Percentiles rank a stretch among this genome's conserved stretches.
Conservation (phyloP, 169 alveolate genomes). For the Cryptosporidium ryanae region DNA sequence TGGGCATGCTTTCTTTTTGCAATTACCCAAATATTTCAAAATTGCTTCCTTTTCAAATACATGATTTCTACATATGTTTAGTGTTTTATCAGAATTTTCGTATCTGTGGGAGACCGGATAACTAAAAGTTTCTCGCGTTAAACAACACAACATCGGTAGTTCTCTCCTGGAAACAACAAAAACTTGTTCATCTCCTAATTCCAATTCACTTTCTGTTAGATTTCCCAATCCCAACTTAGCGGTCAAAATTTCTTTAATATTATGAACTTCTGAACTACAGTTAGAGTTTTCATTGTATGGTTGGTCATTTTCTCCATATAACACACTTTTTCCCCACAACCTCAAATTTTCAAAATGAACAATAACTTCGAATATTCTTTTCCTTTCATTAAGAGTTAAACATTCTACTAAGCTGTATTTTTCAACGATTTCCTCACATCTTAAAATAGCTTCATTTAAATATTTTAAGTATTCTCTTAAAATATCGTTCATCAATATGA, state of each 20-base stretch:
- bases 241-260: slow-evolving; percentile 5
- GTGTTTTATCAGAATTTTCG: slow-evolving; percentile 1
- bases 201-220: neutral
- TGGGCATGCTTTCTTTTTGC: slow-evolving; percentile 59
- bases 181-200: slow-evolving; percentile 11
- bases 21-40: slow-evolving; percentile 41
- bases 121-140: slow-evolving; percentile 41
- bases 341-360: slow-evolving; percentile 24
- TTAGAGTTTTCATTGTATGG: neutral
- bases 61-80: slow-evolving; percentile 50
- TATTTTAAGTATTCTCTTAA: slow-evolving; percentile 14
- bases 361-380: slow-evolving; percentile 8
- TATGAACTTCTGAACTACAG: neutral
- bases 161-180: slow-evolving; percentile 31
- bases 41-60: slow-evolving; percentile 57
- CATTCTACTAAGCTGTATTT: neutral
- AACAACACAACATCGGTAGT: slow-evolving; percentile 49
- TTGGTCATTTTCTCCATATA: slow-evolving; percentile 19
- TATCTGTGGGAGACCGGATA: slow-evolving; percentile 68
- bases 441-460: slow-evolving; percentile 21
- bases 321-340: slow-evolving; percentile 36
- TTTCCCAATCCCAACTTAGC: neutral
- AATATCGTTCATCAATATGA: slow-evolving; percentile 10
- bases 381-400: slow-evolving; percentile 10
- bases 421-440: slow-evolving; percentile 2